A percentile compares a stretch with the other conserved stretches of the same genome.
phyloP scores from a whole-genome alignment of 768 basidiomycete species.

The Daedalea quercina region DNA sequence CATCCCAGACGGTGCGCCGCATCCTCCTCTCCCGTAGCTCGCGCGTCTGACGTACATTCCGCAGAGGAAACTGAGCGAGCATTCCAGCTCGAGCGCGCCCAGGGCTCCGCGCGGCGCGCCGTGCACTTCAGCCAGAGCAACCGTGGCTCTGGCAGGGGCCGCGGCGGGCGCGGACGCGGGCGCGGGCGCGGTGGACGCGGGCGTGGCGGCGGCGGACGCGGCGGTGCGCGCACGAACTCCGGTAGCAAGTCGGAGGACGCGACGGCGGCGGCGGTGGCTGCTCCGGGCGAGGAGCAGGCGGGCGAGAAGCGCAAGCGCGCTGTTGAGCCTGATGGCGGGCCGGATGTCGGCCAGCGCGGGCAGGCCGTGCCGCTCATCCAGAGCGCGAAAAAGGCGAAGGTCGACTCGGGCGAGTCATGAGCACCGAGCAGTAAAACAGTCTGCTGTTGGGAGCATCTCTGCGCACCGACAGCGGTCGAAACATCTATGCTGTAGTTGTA shows the following conservation, averaged over 20 bases:
- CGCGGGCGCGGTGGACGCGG: constrained; percentile 29
- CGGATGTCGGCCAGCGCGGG: constrained; percentile 60
- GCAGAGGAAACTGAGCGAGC: constrained; percentile 66
- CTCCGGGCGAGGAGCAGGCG: constrained; percentile 34
- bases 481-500: no score
- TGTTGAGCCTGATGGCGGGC: constrained; percentile 73
- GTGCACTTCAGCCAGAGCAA: constrained; percentile 28
- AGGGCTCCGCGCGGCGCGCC: constrained; percentile 52
- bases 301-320: constrained; percentile 77
- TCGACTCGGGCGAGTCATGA: constrained; percentile 7
- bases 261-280: constrained; percentile 6
- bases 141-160: not conserved
- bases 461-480: no score
- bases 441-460: no score
- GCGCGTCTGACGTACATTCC: not conserved
- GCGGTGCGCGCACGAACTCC: constrained; percentile 26
- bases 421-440: no score
- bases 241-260: constrained; percentile 14
- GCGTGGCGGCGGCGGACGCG: constrained; percentile 24
- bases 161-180: constrained; percentile 33
- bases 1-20: constrained; percentile 43
- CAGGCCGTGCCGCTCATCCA: constrained; percentile 44
- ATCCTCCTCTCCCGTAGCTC: constrained; percentile 4
- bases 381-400: constrained; percentile 35
- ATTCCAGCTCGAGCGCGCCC: constrained; percentile 71